Conservation (phyloP, 441 rosid species). For the Populus tomentosa region DNA sequence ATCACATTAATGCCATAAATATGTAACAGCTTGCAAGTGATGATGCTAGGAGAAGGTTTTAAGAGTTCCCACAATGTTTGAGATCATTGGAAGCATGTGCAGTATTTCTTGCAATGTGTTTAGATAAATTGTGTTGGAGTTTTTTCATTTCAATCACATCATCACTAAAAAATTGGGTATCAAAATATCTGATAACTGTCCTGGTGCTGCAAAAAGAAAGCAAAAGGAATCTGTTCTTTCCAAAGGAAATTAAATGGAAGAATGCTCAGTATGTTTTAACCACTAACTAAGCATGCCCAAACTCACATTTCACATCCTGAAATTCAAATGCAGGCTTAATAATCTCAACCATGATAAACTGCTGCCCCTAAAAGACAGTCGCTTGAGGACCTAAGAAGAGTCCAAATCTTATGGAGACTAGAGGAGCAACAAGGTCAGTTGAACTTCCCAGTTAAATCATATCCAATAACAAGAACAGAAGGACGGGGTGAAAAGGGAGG, state of each 20-base stretch:
- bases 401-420: background rate
- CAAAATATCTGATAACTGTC: background rate
- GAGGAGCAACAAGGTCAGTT: background rate
- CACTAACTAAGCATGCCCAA: background rate
- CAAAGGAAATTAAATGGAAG: background rate
- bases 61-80: background rate
- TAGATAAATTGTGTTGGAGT: background rate
- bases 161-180: background rate
- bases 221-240: background rate
- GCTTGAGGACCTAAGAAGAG: background rate
- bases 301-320: background rate
- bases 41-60: background rate
- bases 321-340: background rate
- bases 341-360: background rate
- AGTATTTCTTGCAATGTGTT: background rate
- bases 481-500: background rate
- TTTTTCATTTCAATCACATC: background rate
- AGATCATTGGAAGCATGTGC: background rate
- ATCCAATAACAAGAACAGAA: background rate
- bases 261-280: background rate
- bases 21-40: background rate
- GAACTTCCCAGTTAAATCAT: background rate
- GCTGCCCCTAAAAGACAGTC: background rate
- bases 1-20: background rate
- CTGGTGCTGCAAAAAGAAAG: background rate